Evolutionary conservation across 805 yeast genomes (phyloP).

Genomic region (Ogataea trehaloabstinens): DNA sequence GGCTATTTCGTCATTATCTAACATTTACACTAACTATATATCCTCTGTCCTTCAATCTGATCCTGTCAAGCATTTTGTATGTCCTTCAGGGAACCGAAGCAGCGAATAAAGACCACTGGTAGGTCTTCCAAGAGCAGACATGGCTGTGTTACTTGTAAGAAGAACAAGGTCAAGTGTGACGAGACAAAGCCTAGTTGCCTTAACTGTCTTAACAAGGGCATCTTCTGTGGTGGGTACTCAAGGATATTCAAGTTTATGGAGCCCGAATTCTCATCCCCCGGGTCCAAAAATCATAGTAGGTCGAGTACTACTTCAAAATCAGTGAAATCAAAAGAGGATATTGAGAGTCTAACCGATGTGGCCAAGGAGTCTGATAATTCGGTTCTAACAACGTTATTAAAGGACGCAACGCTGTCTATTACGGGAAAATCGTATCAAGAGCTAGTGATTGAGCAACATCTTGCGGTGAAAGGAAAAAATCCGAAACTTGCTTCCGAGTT

Average conservation of each 20-base stretch:
- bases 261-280: too few species aligned
- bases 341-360: not conserved
- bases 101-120: too few species aligned
- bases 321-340: not conserved
- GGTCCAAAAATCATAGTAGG: not conserved
- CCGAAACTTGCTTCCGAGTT: slow-evolving; percentile 17
- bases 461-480: slow-evolving; percentile 15
- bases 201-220: slow-evolving; percentile 33
- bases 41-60: too few species aligned
- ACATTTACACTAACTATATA: too few species aligned
- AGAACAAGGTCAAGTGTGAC: slow-evolving; percentile 40
- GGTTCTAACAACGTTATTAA: slow-evolving; percentile 7
- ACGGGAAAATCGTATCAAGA: slow-evolving; percentile 17
- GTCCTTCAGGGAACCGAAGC: too few species aligned
- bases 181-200: slow-evolving; percentile 39
- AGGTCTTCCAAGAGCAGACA: slow-evolving; percentile 12
- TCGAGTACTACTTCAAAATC: not conserved
- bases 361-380: not conserved
- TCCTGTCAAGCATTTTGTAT: too few species aligned
- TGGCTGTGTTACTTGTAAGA: slow-evolving; percentile 43
- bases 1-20: too few species aligned
- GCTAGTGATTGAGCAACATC: slow-evolving; percentile 14
- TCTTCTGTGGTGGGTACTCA: slow-evolving; percentile 18
- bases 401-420: slow-evolving; percentile 16
- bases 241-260: slow-evolving; percentile 15